Percentiles rank a stretch among this genome's conserved stretches.
phyloP scores from a whole-genome alignment of 2,329 filamentous ascomycete genomes.

The Phyllosticta citriasiana region DNA sequence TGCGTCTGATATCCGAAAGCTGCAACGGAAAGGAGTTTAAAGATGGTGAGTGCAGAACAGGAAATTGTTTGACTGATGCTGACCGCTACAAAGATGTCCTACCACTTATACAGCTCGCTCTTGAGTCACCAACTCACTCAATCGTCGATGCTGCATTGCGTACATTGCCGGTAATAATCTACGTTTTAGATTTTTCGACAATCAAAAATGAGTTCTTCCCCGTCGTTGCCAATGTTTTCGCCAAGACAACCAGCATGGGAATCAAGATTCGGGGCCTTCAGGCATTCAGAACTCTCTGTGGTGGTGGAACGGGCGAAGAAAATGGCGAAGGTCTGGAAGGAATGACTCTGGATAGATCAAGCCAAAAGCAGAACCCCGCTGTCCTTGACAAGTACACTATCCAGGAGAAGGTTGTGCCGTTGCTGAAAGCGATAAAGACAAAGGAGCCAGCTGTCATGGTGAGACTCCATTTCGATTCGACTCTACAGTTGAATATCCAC shows the following conservation, averaged over 20 bases:
- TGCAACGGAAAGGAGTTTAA: constrained; percentile 89
- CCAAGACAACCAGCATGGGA: constrained; percentile 80
- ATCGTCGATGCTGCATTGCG: constrained; percentile 78
- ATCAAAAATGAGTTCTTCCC: constrained; percentile 97
- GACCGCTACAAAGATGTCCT: constrained; percentile 59
- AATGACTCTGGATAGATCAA: constrained; percentile 44
- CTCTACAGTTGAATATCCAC: neutral
- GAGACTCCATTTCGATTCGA: constrained; percentile 12
- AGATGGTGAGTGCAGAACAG: constrained; percentile 53
- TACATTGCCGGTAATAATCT: constrained; percentile 68
- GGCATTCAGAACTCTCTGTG: constrained; percentile 82
- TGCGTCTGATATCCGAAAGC: constrained; percentile 65
- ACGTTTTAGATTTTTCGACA: constrained; percentile 87
- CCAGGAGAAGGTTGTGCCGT: constrained; percentile 89
- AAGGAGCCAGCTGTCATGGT: constrained; percentile 94
- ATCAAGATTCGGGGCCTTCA: constrained; percentile 92
- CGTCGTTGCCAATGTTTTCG: constrained; percentile 80
- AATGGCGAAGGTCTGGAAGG: constrained; percentile 65
- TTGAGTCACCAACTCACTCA: constrained; percentile 82
- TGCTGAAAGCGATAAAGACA: constrained; percentile 89
- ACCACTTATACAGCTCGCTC: constrained; percentile 70
- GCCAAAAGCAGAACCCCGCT: constrained; percentile 57
- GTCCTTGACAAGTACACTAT: constrained; percentile 96
- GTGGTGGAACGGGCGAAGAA: constrained; percentile 49
- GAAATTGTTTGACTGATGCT: neutral